Conservation (phyloP, 164 flowering plant species). For the Dillenia suffruticosa region DNA sequence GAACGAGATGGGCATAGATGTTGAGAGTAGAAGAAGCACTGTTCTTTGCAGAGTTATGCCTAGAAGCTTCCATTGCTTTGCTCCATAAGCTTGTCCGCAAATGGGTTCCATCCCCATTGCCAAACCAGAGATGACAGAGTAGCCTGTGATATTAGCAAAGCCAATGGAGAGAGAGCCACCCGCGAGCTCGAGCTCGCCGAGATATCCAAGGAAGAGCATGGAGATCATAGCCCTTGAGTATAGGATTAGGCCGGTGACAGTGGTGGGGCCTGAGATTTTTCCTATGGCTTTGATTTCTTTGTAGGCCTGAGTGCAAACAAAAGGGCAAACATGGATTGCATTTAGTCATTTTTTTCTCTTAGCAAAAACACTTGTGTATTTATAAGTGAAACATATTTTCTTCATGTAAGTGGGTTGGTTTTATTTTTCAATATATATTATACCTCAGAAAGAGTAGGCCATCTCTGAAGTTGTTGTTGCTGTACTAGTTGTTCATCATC, state of each 20-base stretch:
- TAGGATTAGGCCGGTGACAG: conserved; percentile 62
- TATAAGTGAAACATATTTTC: too few species aligned
- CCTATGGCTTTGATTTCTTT: conserved; percentile 81
- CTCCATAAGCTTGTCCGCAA: conserved; percentile 92
- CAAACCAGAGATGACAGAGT: conserved; percentile 85
- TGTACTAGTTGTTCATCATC: conserved; percentile 12
- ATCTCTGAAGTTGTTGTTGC: conserved; percentile 43
- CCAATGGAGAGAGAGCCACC: conserved; percentile 92
- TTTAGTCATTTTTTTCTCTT: not conserved
- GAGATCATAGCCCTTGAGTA: conserved; percentile 93
- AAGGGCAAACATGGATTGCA: conserved; percentile 1
- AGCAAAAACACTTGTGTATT: not conserved
- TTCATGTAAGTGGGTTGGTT: not conserved
- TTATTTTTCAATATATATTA: not conserved
- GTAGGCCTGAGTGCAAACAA: conserved; percentile 39
- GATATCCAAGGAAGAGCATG: conserved; percentile 85
- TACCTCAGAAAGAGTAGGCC: conserved; percentile 91
- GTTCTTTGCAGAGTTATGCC: conserved; percentile 81
- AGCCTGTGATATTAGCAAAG: conserved; percentile 92
- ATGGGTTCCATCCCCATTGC: conserved; percentile 99
- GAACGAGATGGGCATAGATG: conserved; percentile 79
- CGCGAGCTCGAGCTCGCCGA: conserved; percentile 90
- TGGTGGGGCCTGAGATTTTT: conserved; percentile 80
- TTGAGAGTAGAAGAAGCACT: conserved; percentile 66
- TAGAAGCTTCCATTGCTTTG: conserved; percentile 67